phyloP scores from a whole-genome alignment of 345 rosid species.

The Aquilaria yunnanensis region DNA sequence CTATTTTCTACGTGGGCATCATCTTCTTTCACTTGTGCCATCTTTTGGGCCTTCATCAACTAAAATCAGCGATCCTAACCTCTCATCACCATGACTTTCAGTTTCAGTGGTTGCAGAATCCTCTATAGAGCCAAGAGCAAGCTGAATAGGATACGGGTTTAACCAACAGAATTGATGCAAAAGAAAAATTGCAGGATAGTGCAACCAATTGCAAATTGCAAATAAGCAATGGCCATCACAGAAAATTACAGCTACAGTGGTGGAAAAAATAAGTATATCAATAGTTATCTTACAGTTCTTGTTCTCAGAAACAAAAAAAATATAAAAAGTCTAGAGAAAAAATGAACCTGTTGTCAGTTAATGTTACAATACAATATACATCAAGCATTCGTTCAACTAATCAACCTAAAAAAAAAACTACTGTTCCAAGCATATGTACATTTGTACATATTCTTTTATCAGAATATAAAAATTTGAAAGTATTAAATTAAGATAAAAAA shows the following conservation, averaged over 20 bases:
- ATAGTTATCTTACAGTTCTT: conserved; percentile 64
- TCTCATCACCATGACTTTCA: conserved; percentile 18
- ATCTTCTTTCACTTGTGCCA: neutral
- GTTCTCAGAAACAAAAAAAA: conserved; percentile 49
- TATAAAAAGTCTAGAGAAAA: conserved; percentile 14
- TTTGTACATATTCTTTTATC: too few species aligned
- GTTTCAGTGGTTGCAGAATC: conserved; percentile 23
- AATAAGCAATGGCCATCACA: conserved; percentile 5
- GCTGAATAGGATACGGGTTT: conserved; percentile 68
- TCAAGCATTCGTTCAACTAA: too few species aligned
- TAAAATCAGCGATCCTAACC: conserved; percentile 16
- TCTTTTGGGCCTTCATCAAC: conserved; percentile 23
- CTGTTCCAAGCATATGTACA: too few species aligned
- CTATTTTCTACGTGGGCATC: too few species aligned
- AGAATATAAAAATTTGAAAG: too few species aligned
- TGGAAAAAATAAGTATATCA: neutral
- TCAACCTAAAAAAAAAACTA: too few species aligned
- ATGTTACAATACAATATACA: too few species aligned
- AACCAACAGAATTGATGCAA: conserved; percentile 84
- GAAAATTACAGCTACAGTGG: conserved; percentile 7
- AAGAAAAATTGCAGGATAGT: conserved; percentile 90
- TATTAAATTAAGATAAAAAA: too few species aligned
- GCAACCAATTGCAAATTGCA: conserved; percentile 53
- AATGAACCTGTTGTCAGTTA: too few species aligned
- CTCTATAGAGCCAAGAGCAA: conserved; percentile 49